These are phyloP conservation scores for Pythium pectinolyticum DNA, from an alignment of 352 stramenopile genomes.

Conservation along the genomic window DNA sequence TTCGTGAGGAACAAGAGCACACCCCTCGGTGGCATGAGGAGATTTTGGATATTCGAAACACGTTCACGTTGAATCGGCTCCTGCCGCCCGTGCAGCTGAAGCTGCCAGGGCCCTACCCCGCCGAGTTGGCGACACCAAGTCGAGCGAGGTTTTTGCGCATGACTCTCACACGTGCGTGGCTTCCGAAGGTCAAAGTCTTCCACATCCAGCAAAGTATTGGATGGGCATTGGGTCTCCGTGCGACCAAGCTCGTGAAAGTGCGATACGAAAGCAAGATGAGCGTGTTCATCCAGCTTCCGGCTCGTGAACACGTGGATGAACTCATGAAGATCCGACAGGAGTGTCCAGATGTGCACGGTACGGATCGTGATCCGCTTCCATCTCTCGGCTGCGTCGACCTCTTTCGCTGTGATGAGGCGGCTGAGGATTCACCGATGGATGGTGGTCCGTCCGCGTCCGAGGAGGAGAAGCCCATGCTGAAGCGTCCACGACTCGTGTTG, in stretches of 20 bases:
- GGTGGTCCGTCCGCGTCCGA: background rate
- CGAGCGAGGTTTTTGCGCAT: conserved; percentile 56
- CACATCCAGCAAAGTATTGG: conserved; percentile 77
- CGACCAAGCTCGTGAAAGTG: conserved; percentile 14
- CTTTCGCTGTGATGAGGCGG: background rate
- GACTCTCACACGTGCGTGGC: conserved; percentile 46
- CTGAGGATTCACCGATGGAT: background rate
- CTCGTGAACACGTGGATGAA: conserved; percentile 4
- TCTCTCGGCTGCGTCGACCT: conserved; percentile 29
- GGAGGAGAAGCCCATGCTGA: background rate
- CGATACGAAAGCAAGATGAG: conserved; percentile 21
- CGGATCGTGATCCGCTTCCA: conserved; percentile 22
- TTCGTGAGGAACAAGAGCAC: background rate
- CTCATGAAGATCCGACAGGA: conserved; percentile 19
- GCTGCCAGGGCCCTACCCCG: conserved; percentile 16
- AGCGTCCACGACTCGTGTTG: background rate
- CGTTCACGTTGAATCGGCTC: conserved; percentile 50
- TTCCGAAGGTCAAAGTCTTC: conserved; percentile 55
- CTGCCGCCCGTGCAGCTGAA: conserved; percentile 34
- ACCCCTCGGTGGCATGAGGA: conserved; percentile 15
- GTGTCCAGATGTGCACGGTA: conserved; percentile 9
- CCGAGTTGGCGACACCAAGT: conserved; percentile 35
- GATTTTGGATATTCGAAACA: conserved; percentile 49
- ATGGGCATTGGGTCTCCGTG: conserved; percentile 42
- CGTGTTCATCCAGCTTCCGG: conserved; percentile 23